These are phyloP conservation scores for Dictyostelium capitatum DNA, from an alignment of 78 protist genomes.

Conservation along the genomic window DNA sequence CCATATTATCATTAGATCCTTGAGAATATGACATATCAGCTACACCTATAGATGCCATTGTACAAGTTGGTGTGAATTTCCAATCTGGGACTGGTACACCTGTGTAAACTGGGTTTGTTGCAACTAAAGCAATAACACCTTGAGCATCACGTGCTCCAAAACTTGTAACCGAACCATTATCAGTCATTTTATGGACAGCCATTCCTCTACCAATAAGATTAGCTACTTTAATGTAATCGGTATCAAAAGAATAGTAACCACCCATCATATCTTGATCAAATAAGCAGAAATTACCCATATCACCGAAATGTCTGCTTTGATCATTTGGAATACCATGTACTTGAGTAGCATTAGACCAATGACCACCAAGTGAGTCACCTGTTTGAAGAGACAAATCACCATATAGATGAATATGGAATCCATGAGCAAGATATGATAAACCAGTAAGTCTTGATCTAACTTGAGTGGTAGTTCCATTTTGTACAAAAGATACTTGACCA, in stretches of 20 bases:
- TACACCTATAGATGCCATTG: background rate
- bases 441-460: background rate
- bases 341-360: conserved; percentile 7
- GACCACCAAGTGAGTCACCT: conserved; percentile 46
- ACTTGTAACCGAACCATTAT: background rate
- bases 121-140: conserved; percentile 36
- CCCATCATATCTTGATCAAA: background rate
- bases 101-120: background rate
- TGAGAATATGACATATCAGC: background rate
- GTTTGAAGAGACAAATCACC: background rate
- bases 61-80: background rate
- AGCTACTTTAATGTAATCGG: background rate
- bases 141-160: background rate
- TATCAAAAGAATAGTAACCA: conserved; percentile 10
- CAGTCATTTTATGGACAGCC: conserved; percentile 26
- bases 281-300: conserved; percentile 42
- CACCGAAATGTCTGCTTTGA: conserved; percentile 37
- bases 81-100: background rate
- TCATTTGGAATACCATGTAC: conserved; percentile 3
- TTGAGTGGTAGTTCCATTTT: background rate
- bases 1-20: background rate
- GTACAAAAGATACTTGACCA: background rate
- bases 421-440: conserved; percentile 11
- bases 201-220: conserved; percentile 19
- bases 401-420: conserved; percentile 49